Evolutionary conservation across 371 early-diverging fungal species (phyloP), one percentile per base, ranked within the genome.

Genomic region (Vairimorpha ceranae): DNA sequence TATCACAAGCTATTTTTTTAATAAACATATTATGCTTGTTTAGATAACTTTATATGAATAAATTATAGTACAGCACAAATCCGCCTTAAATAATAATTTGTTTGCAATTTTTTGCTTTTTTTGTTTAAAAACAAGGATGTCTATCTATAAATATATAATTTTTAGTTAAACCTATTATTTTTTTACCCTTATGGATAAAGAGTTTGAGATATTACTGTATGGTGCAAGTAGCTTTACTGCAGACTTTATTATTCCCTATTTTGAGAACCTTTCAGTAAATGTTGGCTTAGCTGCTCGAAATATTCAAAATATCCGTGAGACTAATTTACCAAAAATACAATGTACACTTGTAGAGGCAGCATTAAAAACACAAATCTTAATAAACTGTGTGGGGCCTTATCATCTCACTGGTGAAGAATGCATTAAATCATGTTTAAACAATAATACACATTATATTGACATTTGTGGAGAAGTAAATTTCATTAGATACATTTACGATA

Each of bases 171-270:
- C n/a, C 32, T 43, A 51, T 41, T 10, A n/a, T 29, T 35, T 30
- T 43, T 35, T 17, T 48, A 45, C 61, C 29, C 29, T 7, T 15
- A 75, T 59, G 48, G 43, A 65, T n/a, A 76, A 71, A 74, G 74
- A 84, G 30, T 84, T 81, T 73, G 86, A 91, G 76, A 75, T 91
- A 17, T 85, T 90, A 36, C 79, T 92, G 46, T 91, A 89, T 82
- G 94, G 94, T 15, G 92, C 90, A 23, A 88, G 88, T 17, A 90
- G 93, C 12, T 92, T 90, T 78, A 91, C 93, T 3, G 93, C 92
- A 10, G 77, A 83, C 38, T 83, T 87, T 32, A 87, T 90, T 4
- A 86, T 88, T 27, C 88, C 89, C 77, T 86, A 90, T 73, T 82
- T 91, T 4, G 85, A 84, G 45, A 75, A 67, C 0, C 14, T 63